Percentiles rank a stretch among this genome's conserved stretches.
phyloP scores from a whole-genome alignment of 805 yeast genomes.

The Ogataea henricii region DNA sequence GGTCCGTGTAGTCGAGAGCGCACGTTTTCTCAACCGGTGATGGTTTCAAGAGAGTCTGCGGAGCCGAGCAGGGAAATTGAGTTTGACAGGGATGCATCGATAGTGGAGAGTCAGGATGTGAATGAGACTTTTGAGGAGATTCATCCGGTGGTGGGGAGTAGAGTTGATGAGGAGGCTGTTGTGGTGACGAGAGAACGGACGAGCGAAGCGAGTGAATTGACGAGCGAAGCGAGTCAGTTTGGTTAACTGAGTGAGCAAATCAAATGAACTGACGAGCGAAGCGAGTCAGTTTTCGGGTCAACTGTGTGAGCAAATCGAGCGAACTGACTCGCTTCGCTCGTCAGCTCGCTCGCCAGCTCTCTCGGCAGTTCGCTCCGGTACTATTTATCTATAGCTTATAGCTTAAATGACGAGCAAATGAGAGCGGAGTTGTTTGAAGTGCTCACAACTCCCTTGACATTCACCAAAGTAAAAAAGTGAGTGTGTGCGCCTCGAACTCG shows the following conservation, averaged over 20 bases:
- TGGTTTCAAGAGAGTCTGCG: constrained; percentile 22
- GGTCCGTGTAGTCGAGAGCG: constrained; percentile 22
- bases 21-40: constrained; percentile 29
- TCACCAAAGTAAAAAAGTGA: too few species aligned
- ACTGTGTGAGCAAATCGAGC: too few species aligned
- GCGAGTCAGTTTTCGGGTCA: not conserved
- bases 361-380: too few species aligned
- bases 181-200: constrained; percentile 16
- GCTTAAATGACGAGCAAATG: too few species aligned
- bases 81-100: constrained; percentile 26
- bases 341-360: too few species aligned
- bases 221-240: constrained; percentile 7
- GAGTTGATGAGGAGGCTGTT: constrained; percentile 23
- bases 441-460: too few species aligned
- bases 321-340: too few species aligned
- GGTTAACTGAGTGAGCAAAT: too few species aligned
- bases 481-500: too few species aligned
- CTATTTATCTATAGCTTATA: too few species aligned
- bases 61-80: constrained; percentile 16
- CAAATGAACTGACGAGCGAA: not conserved
- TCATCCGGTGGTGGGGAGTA: constrained; percentile 14
- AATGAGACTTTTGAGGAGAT: constrained; percentile 33
- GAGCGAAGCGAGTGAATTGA: not conserved
- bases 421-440: too few species aligned
- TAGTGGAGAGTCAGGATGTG: constrained; percentile 20